These are phyloP conservation scores for Ophiostoma tasmaniense DNA, from an alignment of 2,329 filamentous ascomycete species.

Conservation along the genomic window DNA sequence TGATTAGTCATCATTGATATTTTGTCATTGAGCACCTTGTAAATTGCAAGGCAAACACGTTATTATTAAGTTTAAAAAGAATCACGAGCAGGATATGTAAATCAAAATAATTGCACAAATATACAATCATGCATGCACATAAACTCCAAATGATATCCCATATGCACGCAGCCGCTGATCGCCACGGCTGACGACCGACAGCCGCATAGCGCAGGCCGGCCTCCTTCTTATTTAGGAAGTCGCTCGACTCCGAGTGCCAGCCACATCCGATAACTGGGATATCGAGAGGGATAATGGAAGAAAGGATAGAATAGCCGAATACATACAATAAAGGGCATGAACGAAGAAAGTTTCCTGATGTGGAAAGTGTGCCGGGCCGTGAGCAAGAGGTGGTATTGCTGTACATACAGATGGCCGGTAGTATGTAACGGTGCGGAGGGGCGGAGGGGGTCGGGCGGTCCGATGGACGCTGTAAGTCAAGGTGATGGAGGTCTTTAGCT, in stretches of 20 bases:
- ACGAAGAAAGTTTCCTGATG: neutral
- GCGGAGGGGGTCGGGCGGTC: neutral
- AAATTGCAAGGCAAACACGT: neutral
- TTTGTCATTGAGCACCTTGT: neutral
- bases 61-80: too few species aligned
- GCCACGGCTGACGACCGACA: neutral
- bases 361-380: neutral
- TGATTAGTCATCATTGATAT: neutral
- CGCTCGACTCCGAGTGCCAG: neutral
- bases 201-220: neutral
- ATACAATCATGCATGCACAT: too few species aligned
- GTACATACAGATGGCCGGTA: neutral
- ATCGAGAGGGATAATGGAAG: neutral
- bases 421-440: neutral
- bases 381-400: neutral
- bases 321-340: neutral
- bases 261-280: neutral
- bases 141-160: too few species aligned
- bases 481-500: neutral
- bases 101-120: too few species aligned
- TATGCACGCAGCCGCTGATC: neutral
- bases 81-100: too few species aligned
- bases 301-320: neutral
- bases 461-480: neutral
- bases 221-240: neutral